Base-by-base conservation (phyloP, 2,329 filamentous ascomycete species). In the Whalleya microplaca region DNA sequence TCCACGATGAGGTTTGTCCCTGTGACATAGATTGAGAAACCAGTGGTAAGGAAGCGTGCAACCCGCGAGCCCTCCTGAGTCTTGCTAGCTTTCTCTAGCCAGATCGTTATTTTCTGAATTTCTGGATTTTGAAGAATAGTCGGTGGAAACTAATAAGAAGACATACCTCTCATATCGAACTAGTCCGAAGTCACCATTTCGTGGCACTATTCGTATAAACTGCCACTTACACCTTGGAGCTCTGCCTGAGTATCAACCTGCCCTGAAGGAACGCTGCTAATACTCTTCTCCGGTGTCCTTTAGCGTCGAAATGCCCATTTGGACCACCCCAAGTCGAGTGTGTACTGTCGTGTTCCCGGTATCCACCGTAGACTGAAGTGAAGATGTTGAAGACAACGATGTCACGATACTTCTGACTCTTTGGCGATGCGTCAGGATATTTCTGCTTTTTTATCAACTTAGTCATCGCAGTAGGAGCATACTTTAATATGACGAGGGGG, bases 401-500 rank as follows among this genome's bases (percentile, higher is more conserved):
- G 61, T 78, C 82, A 2, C 84, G 84, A 64, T 87, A 87, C n/a
- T 76, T 75, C 47, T 79, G 76, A 62, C 81, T 79, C 64, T 87
- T 87, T 0, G 82, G 82, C 12, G 83, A 80, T 0, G 85, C 84
- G 63, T 87, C 87, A 0, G 82, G 76, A 64, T 88, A 87, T 43
- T 80, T 77, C 59, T 81, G 71, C 58, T 71, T 80, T 0, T 78
- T 75, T 0, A 80, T 81, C 6, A 80, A 78, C 67, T 87, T 87
- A 18, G 73, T 77, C 85, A 88, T 87, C 1, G 85, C 85, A 2
- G 83, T 80, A 0, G 84, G 84, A 0, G 83, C 84, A 64, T 87
- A 86, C 68, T 87, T 87, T 59, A 87, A 75, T 1, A 84, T 84
- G 63, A 85, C 86, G 74, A 88, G 2, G 85, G 84, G 6, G 83